phyloP scores from a whole-genome alignment of 2,329 filamentous ascomycete species.

The Neophaeococcomyces aloes region DNA sequence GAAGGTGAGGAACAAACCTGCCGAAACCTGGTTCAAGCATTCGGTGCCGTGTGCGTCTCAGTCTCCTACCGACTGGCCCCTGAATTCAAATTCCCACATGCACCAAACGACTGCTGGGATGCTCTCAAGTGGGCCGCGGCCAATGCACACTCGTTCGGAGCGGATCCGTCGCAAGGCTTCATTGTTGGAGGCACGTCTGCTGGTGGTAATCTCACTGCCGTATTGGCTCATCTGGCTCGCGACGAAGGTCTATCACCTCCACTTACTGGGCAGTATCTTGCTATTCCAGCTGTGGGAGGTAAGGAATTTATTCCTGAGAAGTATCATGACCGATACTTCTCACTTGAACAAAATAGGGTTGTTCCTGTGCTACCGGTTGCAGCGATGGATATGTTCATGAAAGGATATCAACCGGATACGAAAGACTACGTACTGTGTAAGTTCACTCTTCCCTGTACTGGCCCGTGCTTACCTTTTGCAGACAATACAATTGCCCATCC shows the following conservation, averaged over 20 bases:
- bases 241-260: conserved; percentile 30
- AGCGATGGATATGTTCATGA: conserved; percentile 23
- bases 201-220: conserved; percentile 29
- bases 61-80: conserved; percentile 19
- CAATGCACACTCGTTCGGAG: conserved; percentile 29
- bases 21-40: conserved; percentile 19
- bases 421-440: conserved; percentile 14
- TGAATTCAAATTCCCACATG: conserved; percentile 19
- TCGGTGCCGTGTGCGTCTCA: conserved; percentile 16
- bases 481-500: conserved; percentile 13
- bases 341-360: conserved; percentile 33
- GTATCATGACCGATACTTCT: conserved; percentile 25
- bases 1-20: conserved; percentile 20
- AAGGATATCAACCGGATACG: conserved; percentile 17
- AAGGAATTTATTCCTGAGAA: conserved; percentile 27
- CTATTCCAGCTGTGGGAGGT: conserved; percentile 29
- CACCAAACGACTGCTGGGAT: conserved; percentile 20
- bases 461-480: background rate
- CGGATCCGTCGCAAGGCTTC: conserved; percentile 37
- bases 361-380: conserved; percentile 28
- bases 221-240: conserved; percentile 28
- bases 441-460: background rate
- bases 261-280: conserved; percentile 39
- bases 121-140: conserved; percentile 23
- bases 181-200: conserved; percentile 42